phyloP scores from a whole-genome alignment of 1,284 basidiomycete species.

The Irpex lacteus region DNA sequence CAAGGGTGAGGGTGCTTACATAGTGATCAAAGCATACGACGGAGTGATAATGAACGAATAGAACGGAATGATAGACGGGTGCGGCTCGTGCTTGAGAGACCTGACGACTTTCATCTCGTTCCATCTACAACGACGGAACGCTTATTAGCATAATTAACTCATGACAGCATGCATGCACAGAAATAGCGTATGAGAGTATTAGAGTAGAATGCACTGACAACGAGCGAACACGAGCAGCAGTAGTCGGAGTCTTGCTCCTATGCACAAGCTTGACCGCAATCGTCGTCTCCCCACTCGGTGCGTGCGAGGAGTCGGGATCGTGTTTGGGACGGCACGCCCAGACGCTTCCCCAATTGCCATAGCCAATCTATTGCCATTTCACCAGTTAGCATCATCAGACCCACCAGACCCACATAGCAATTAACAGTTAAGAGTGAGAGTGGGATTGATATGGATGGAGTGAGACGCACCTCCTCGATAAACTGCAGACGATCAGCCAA shows the following conservation, averaged over 20 bases:
- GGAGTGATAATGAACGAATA: conserved; percentile 92
- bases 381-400: conserved; percentile 2
- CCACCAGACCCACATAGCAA: too few species aligned
- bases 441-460: too few species aligned
- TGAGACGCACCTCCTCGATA: conserved; percentile 67
- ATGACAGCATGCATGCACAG: neutral
- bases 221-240: conserved; percentile 82
- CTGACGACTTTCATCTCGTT: conserved; percentile 94
- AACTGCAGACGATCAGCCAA: conserved; percentile 70
- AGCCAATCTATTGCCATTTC: conserved; percentile 59
- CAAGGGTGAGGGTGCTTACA: conserved; percentile 51
- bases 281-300: conserved; percentile 30
- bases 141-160: conserved; percentile 5
- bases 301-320: conserved; percentile 30
- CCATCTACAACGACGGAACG: conserved; percentile 53
- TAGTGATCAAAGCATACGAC: conserved; percentile 82
- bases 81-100: conserved; percentile 75
- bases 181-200: too few species aligned
- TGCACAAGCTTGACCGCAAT: conserved; percentile 92
- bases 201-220: conserved; percentile 48
- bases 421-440: too few species aligned
- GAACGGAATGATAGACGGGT: conserved; percentile 89
- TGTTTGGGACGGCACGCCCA: conserved; percentile 70
- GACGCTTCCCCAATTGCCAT: conserved; percentile 85
- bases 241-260: conserved; percentile 73